Evolutionary conservation across 2,329 filamentous ascomycete species (phyloP).

Genomic region (Ophiostoma sp.): DNA sequence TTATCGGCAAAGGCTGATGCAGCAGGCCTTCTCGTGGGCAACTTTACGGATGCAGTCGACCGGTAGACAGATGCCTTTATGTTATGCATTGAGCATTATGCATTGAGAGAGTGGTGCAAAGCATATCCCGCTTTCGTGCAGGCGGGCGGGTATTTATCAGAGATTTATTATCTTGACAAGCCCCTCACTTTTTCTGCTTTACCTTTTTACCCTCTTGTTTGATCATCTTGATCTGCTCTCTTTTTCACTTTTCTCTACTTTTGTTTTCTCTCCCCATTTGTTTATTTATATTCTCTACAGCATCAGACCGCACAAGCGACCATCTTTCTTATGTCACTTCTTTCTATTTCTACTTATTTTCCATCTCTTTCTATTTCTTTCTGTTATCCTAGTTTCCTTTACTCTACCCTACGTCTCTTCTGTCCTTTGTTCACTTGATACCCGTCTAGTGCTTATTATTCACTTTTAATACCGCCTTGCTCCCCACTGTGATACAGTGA

Average conservation of each 20-base stretch:
- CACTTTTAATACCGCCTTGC: neutral
- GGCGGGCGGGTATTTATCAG: neutral
- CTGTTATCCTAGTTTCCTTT: neutral
- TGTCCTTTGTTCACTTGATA: conserved; percentile 19
- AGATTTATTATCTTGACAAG: neutral
- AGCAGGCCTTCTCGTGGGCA: conserved; percentile 50
- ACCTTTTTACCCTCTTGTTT: neutral
- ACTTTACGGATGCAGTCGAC: conserved; percentile 55
- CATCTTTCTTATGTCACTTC: neutral
- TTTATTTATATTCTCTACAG: neutral
- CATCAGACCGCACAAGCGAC: neutral
- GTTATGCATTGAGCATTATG: neutral
- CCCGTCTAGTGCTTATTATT: conserved; percentile 20
- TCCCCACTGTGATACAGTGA: neutral
- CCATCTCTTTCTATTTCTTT: conserved; percentile 14
- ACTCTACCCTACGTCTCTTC: neutral
- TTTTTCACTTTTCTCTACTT: neutral
- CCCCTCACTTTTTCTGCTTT: neutral
- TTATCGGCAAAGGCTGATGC: conserved; percentile 38
- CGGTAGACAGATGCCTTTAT: neutral
- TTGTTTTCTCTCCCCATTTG: neutral
- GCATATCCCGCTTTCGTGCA: neutral
- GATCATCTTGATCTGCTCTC: neutral
- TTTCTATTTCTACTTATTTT: neutral
- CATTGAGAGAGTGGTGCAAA: neutral